These are phyloP conservation scores for Citropsis articulata DNA, from an alignment of 345 rosid species.

Conservation along the genomic window DNA sequence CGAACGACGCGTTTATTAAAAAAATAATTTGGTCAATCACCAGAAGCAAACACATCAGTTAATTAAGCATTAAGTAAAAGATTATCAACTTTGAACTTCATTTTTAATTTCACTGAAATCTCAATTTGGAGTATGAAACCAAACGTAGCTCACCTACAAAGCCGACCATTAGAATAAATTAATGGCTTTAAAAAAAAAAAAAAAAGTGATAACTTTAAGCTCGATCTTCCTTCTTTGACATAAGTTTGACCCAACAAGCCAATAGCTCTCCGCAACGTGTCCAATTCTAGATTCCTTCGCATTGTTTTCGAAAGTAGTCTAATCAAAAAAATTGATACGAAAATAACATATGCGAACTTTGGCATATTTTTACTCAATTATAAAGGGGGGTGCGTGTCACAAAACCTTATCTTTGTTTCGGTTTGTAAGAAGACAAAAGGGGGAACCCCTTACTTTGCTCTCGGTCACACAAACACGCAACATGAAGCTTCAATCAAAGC, in stretches of 20 bases:
- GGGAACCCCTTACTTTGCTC: background rate
- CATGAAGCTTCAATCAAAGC: background rate
- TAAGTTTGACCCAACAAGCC: background rate
- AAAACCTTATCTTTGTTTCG: constrained; percentile 12
- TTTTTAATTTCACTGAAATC: background rate
- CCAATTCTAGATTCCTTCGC: background rate
- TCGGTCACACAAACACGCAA: background rate
- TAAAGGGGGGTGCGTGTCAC: background rate
- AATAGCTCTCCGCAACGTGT: background rate
- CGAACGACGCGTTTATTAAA: background rate
- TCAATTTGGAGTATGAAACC: background rate
- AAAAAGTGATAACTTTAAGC: too few species aligned
- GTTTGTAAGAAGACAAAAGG: background rate
- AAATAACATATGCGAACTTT: background rate
- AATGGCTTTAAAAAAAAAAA: background rate
- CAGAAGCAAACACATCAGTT: background rate
- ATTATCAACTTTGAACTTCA: background rate
- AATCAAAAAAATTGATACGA: background rate
- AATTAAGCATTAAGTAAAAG: background rate
- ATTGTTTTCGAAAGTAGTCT: background rate
- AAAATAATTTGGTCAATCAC: background rate
- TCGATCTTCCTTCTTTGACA: background rate
- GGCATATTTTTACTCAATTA: background rate
- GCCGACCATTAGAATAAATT: background rate
- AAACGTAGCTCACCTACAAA: background rate